These are phyloP conservation scores for Neonectria sp. DNA, from an alignment of 2,329 filamentous ascomycete genomes.

Conservation along the genomic window DNA sequence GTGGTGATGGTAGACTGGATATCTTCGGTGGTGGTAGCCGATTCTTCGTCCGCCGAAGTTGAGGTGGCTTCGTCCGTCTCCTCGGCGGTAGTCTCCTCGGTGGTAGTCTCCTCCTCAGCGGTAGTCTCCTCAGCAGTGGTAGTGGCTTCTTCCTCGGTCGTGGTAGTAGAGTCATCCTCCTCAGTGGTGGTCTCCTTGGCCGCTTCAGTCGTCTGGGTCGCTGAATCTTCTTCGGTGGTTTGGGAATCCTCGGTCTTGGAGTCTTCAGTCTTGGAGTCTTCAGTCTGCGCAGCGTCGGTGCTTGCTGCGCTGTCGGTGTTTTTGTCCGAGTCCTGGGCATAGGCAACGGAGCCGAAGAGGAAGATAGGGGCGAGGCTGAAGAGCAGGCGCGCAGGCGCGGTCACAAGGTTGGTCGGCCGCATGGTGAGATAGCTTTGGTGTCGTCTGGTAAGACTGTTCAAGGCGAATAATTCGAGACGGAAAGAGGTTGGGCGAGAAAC, in stretches of 20 bases:
- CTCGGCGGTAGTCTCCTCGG: conserved; percentile 24
- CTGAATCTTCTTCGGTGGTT: too few species aligned
- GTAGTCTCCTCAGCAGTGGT: conserved; percentile 38
- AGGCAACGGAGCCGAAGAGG: conserved; percentile 49
- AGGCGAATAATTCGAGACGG: neutral
- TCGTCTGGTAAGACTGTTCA: neutral
- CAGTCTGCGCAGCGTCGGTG: conserved; percentile 17
- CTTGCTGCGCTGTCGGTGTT: conserved; percentile 32
- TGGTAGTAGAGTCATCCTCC: conserved; percentile 4
- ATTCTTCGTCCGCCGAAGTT: conserved; percentile 32
- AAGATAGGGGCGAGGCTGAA: conserved; percentile 47
- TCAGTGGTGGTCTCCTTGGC: conserved; percentile 13
- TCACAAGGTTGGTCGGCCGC: conserved; percentile 48
- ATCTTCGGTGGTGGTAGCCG: conserved; percentile 33
- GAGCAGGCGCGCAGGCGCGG: conserved; percentile 46
- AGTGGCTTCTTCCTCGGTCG: conserved; percentile 6
- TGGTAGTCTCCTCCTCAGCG: conserved; percentile 35
- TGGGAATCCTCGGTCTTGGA: neutral
- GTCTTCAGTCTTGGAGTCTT: conserved; percentile 22
- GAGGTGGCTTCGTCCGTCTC: conserved; percentile 34
- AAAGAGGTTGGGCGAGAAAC: neutral
- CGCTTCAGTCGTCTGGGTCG: too few species aligned
- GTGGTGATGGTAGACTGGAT: conserved; percentile 32
- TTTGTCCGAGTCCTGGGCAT: conserved; percentile 51
- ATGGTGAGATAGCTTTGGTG: conserved; percentile 38